Evolutionary conservation across 2,329 filamentous ascomycete species (phyloP), one percentile per base, ranked within the genome.

Genomic region (Fragosphaeria purpurea): DNA sequence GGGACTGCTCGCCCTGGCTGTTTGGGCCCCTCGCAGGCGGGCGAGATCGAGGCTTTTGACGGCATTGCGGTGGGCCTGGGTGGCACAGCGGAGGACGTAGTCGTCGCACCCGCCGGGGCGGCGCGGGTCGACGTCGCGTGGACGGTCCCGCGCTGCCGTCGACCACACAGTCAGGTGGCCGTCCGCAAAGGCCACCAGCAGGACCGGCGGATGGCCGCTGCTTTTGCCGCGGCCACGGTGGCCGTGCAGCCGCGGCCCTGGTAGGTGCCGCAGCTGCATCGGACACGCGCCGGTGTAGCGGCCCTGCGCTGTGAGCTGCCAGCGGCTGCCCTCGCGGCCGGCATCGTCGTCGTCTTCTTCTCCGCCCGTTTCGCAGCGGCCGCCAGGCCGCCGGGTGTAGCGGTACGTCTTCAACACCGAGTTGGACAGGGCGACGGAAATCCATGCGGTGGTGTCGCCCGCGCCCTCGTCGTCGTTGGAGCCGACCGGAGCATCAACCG

Each of bases 351-450:
- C 22, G 22, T 22, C 22, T 22, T 22, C 22, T 22, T 22, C 22
- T 22, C 3, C 22, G 22, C 22, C 22, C 22, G 22, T 22, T 22
- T 22, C 22, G 22, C 22, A 2, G 22, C 22, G 22, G 22, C 22
- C 22, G 22, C 22, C 22, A 22, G 22, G 22, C 22, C 22, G 22
- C 22, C 22, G 56, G 1, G 63, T 65, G 56, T 80, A 84, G 11
- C 62, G 57, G 57, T 82, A 83, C 1, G 70, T 74, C 60, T 82
- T 84, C 41, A 95, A 64, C 3, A 77, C 81, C 1, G 91, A 96
- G 66, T 96, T 91, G 0, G 91, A 96, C 59, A 93, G 83, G 0
- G 77, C 83, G 68, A 95, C 76, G 0, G 80, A 80, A 50, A 96
- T 72, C 3, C 80, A 61, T 31, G 51, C 44, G 13, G 58, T 85